phyloP scores from a whole-genome alignment of 176 grass and related monocot genomes.

The Zoysia japonica region DNA sequence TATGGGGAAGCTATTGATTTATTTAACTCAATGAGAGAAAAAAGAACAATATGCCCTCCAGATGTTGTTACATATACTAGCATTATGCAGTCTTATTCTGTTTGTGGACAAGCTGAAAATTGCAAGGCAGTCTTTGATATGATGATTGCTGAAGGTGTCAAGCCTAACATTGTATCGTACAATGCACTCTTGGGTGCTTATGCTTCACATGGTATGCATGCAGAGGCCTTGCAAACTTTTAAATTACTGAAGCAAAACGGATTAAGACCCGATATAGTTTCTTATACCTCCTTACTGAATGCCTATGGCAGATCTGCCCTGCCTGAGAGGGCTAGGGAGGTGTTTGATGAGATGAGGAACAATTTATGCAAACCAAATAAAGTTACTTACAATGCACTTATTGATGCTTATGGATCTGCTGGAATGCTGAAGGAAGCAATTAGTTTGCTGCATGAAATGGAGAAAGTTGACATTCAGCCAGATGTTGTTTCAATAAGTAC shows the following conservation, averaged over 20 bases:
- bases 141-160: constrained; percentile 90
- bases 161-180: constrained; percentile 85
- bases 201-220: constrained; percentile 79
- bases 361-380: constrained; percentile 83
- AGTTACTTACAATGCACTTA: constrained; percentile 94
- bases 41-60: constrained; percentile 60
- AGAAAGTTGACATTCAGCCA: constrained; percentile 72
- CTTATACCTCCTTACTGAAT: constrained; percentile 92
- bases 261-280: constrained; percentile 79
- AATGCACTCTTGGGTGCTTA: constrained; percentile 91
- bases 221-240: constrained; percentile 64
- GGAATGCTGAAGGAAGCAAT: constrained; percentile 75
- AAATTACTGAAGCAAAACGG: constrained; percentile 73
- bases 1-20: constrained; percentile 74
- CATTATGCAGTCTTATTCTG: constrained; percentile 83
- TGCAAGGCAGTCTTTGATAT: constrained; percentile 87
- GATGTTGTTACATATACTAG: constrained; percentile 93
- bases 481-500: constrained; percentile 90
- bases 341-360: constrained; percentile 72
- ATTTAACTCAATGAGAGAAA: constrained; percentile 81
- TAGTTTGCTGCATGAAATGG: constrained; percentile 76
- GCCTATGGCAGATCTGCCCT: constrained; percentile 83
- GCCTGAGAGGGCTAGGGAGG: constrained; percentile 73
- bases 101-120: constrained; percentile 90
- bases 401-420: constrained; percentile 92